These are phyloP conservation scores for Candida montana DNA, from an alignment of 805 yeast genomes.

Conservation along the genomic window DNA sequence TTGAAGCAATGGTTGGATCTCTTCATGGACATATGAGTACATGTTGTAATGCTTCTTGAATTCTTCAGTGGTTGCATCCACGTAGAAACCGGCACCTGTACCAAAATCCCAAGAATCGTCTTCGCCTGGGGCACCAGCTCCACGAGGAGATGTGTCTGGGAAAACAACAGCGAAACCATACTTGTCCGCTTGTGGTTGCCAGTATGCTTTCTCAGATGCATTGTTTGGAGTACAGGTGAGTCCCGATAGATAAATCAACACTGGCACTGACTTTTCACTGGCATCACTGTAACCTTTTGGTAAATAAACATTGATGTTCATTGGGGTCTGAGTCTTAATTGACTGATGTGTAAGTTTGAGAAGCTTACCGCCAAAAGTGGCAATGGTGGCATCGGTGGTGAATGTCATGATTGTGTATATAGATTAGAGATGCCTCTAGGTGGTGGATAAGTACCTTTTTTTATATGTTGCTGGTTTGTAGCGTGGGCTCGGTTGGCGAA, in stretches of 20 bases:
- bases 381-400: slow-evolving; percentile 23
- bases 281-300: slow-evolving; percentile 47
- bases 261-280: slow-evolving; percentile 49
- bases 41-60: slow-evolving; percentile 73
- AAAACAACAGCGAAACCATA: slow-evolving; percentile 84
- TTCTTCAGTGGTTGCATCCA: slow-evolving; percentile 73
- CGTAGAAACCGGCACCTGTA: slow-evolving; percentile 90
- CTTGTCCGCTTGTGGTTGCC: slow-evolving; percentile 74
- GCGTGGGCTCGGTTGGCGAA: not conserved
- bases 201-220: slow-evolving; percentile 88
- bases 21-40: slow-evolving; percentile 78
- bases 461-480: not conserved
- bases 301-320: slow-evolving; percentile 80
- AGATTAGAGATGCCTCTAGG: not conserved
- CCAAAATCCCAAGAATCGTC: slow-evolving; percentile 88
- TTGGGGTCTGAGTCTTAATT: slow-evolving; percentile 52
- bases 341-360: slow-evolving; percentile 76
- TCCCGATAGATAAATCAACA: slow-evolving; percentile 77
- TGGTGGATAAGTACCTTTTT: not conserved
- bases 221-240: slow-evolving; percentile 91
- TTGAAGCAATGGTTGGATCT: slow-evolving; percentile 47
- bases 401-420: slow-evolving; percentile 13
- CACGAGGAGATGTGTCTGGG: slow-evolving; percentile 97
- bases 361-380: slow-evolving; percentile 69
- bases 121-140: slow-evolving; percentile 71